phyloP scores from a whole-genome alignment of 352 stramenopile genomes.

The Globisporangium cylindrosporum region DNA sequence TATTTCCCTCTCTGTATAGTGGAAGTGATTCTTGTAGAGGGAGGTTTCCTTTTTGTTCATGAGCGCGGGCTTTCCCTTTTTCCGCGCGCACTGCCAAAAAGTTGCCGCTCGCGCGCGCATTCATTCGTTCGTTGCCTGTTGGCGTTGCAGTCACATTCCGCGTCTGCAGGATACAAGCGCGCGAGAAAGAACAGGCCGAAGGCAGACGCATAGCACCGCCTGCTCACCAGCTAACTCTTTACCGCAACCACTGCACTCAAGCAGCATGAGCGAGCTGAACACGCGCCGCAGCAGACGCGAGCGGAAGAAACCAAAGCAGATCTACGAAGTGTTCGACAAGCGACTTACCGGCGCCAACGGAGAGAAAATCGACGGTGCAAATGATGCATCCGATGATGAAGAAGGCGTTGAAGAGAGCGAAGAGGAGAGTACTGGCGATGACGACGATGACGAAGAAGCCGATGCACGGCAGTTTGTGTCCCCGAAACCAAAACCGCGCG shows the following conservation, averaged over 20 bases:
- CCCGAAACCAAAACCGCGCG: slow-evolving; percentile 12
- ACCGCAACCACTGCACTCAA: not conserved
- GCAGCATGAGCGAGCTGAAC: slow-evolving; percentile 24
- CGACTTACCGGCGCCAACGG: slow-evolving; percentile 17
- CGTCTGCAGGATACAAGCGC: not conserved
- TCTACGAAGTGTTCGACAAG: slow-evolving; percentile 69
- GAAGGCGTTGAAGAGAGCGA: slow-evolving; percentile 23
- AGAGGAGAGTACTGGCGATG: slow-evolving; percentile 15
- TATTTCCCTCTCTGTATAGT: slow-evolving; percentile 1
- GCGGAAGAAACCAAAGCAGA: slow-evolving; percentile 57
- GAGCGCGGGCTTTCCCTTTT: slow-evolving; percentile 1
- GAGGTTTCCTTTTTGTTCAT: slow-evolving; percentile 36
- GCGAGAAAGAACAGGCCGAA: not conserved
- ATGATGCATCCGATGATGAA: slow-evolving; percentile 16
- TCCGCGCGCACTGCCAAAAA: slow-evolving; percentile 15
- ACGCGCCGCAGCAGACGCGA: slow-evolving; percentile 57
- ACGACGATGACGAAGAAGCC: slow-evolving; percentile 19
- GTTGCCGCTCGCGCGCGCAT: slow-evolving; percentile 12
- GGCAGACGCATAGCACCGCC: not conserved
- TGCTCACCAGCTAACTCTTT: not conserved
- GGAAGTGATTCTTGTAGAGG: slow-evolving; percentile 27
- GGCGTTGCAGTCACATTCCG: not conserved
- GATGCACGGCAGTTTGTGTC: slow-evolving; percentile 20
- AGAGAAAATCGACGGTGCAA: slow-evolving; percentile 22
- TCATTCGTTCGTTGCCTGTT: not conserved